A percentile compares a stretch with the other conserved stretches of the same genome.
Evolutionary conservation across 352 stramenopile species (phyloP).

Genomic region (Globisporangium irregulare): DNA sequence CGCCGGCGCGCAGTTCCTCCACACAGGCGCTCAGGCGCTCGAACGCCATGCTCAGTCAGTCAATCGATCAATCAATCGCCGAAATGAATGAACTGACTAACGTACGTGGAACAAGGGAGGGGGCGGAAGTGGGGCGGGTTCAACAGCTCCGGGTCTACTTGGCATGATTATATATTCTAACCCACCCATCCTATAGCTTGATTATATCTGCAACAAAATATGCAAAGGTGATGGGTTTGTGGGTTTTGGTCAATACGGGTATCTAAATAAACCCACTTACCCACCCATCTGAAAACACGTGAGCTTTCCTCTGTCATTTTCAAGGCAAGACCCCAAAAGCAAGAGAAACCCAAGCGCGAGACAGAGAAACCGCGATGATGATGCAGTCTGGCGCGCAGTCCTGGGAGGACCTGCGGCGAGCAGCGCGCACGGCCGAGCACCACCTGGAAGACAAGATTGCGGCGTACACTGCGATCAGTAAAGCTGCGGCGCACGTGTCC

Average conservation of each 20-base stretch:
- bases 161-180: background rate
- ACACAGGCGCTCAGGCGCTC: constrained; percentile 46
- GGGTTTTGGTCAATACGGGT: background rate
- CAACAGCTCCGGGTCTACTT: background rate
- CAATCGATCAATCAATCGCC: background rate
- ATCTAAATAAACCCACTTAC: background rate
- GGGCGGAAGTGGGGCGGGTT: background rate
- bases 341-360: background rate
- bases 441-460: constrained; percentile 83
- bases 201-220: background rate
- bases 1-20: constrained; percentile 39
- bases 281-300: too few species aligned
- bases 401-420: constrained; percentile 78
- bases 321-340: background rate
- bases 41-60: constrained; percentile 30
- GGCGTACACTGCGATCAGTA: constrained; percentile 61
- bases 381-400: constrained; percentile 35
- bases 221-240: background rate
- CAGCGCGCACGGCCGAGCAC: constrained; percentile 66
- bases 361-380: constrained; percentile 42
- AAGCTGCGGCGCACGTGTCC: constrained; percentile 32
- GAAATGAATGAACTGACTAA: background rate
- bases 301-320: background rate
- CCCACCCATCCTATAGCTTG: background rate
- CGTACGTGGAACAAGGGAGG: background rate